Conservation (phyloP, 2,329 filamentous ascomycete species). For the Parasarocladium wereldwijsianum region DNA sequence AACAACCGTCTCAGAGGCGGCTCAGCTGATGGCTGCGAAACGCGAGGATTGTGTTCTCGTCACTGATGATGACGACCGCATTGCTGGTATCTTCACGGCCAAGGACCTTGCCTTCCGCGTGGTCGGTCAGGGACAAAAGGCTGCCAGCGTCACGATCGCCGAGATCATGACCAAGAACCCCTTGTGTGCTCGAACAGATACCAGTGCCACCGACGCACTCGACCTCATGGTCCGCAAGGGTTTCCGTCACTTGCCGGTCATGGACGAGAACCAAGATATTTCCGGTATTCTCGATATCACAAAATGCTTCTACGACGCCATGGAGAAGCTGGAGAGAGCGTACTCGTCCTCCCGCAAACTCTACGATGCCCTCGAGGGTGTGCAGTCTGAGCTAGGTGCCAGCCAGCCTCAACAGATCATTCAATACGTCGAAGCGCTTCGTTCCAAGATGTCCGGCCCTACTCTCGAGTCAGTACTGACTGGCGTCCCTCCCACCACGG, state of each 20-base stretch:
- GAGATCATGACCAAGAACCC: constrained; percentile 99
- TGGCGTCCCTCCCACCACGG: constrained; percentile 81
- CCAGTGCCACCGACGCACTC: constrained; percentile 90
- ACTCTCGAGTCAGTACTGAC: constrained; percentile 90
- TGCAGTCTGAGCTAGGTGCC: constrained; percentile 89
- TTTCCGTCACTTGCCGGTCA: constrained; percentile 92
- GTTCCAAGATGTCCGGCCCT: constrained; percentile 93
- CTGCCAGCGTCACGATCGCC: constrained; percentile 78
- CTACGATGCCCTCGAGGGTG: constrained; percentile 93
- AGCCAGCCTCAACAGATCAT: constrained; percentile 98
- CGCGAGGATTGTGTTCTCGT: constrained; percentile 95
- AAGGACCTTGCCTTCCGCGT: constrained; percentile 98
- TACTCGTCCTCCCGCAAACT: constrained; percentile 97
- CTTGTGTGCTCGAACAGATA: constrained; percentile 91
- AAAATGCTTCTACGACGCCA: constrained; percentile 99
- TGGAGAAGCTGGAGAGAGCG: constrained; percentile 97
- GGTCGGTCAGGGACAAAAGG: constrained; percentile 79
- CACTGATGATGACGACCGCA: constrained; percentile 93
- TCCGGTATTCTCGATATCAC: constrained; percentile 97
- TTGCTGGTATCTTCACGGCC: constrained; percentile 96
- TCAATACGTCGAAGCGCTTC: constrained; percentile 91
- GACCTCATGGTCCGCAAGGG: constrained; percentile 98
- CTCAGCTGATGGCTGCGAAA: constrained; percentile 97
- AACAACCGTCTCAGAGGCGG: constrained; percentile 88
- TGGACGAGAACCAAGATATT: constrained; percentile 99